These are phyloP conservation scores for Prunus yedoensis DNA, from an alignment of 331 rosid genomes.

Conservation along the genomic window DNA sequence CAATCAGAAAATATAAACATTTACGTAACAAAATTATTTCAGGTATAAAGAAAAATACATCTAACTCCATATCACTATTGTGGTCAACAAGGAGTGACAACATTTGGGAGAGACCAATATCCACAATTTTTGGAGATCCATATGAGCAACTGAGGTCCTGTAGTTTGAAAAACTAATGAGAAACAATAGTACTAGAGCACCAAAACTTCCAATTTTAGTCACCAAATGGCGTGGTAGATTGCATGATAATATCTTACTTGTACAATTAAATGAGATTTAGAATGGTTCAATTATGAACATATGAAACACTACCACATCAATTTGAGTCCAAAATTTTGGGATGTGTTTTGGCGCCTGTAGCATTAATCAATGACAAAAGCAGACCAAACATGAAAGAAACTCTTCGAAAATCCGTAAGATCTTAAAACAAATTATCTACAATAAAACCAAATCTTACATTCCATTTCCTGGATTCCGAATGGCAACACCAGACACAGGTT, in stretches of 20 bases:
- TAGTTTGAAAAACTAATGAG: constrained; percentile 21
- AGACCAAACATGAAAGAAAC: constrained; percentile 15
- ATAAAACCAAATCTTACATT: constrained; percentile 51
- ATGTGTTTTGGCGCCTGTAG: not conserved
- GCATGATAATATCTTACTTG: not conserved
- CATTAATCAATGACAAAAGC: not conserved
- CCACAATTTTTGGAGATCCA: constrained; percentile 76
- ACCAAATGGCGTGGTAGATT: not conserved
- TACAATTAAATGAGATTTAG: not conserved
- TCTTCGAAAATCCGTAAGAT: not conserved
- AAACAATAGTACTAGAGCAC: not conserved
- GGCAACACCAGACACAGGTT: constrained; percentile 79
- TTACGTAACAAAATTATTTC: not conserved
- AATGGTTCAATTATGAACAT: not conserved
- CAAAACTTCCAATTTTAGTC: constrained; percentile 1
- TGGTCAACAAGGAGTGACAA: constrained; percentile 43
- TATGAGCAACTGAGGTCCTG: constrained; percentile 79
- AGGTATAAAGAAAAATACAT: constrained; percentile 41
- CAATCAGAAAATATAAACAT: constrained; percentile 6
- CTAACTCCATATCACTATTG: constrained; percentile 49
- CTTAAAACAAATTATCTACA: constrained; percentile 5
- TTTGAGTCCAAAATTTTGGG: not conserved
- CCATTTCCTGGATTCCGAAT: constrained; percentile 63
- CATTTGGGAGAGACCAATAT: constrained; percentile 77
- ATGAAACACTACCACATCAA: not conserved